These are phyloP conservation scores for Xerocomus minutiporus DNA, from an alignment of 1,284 basidiomycete genomes.

Conservation along the genomic window DNA sequence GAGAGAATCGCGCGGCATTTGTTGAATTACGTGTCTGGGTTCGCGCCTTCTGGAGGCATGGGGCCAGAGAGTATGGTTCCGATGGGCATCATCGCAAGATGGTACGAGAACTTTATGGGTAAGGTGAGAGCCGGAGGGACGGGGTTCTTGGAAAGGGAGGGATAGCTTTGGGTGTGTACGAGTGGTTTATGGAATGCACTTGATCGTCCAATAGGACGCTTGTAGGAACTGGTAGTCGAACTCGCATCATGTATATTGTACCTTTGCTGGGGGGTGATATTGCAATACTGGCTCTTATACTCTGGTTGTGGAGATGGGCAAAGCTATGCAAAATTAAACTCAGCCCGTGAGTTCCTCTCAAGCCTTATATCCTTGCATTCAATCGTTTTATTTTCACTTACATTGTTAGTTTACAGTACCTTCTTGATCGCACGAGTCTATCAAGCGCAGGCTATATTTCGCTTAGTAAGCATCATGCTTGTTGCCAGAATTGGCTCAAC, in stretches of 20 bases:
- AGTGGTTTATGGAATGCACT: neutral
- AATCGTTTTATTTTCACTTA: no score
- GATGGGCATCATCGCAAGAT: constrained; percentile 70
- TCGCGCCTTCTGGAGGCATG: constrained; percentile 51
- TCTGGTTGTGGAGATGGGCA: no score
- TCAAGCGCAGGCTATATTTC: no score
- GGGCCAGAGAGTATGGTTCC: constrained; percentile 67
- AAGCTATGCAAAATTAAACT: no score
- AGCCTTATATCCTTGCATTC: neutral
- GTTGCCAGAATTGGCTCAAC: neutral
- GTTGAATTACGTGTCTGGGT: constrained; percentile 82
- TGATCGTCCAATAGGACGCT: neutral
- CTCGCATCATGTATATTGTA: neutral
- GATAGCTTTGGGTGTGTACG: constrained; percentile 31
- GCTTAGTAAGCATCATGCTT: no score
- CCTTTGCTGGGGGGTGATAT: neutral
- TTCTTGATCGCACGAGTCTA: no score
- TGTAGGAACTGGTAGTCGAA: neutral
- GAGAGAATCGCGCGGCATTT: constrained; percentile 72
- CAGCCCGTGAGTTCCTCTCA: no score
- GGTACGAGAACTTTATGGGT: constrained; percentile 77
- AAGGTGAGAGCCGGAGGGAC: constrained; percentile 71
- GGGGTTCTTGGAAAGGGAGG: constrained; percentile 70
- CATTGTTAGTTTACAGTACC: no score
- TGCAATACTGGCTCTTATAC: neutral